Percentiles rank a stretch among this genome's conserved stretches.
Conservation (phyloP, 164 flowering plant species). For the Litsea cubeba region DNA sequence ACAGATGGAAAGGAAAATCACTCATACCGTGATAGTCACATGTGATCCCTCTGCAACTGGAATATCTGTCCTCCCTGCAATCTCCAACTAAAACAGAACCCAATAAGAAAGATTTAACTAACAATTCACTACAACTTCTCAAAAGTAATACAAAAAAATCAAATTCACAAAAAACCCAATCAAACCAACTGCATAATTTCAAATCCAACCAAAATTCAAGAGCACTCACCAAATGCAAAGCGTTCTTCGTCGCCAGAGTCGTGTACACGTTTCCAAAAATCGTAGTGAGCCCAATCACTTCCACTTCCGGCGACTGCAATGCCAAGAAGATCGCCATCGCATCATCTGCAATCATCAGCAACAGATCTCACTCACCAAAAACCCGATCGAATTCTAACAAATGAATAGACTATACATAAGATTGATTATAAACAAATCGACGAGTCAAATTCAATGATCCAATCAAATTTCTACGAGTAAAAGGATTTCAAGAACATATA, state of each 20-base stretch:
- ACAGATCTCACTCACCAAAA: too few relatives aligned
- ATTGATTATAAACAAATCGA: not conserved
- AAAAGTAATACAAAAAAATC: not conserved
- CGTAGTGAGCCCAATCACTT: constrained; percentile 87
- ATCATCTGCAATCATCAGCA: constrained; percentile 54
- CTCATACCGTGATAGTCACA: constrained; percentile 63
- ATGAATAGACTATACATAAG: too few relatives aligned
- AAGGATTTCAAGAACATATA: not conserved
- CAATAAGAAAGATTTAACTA: not conserved
- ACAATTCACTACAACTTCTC: not conserved
- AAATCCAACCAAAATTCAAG: not conserved
- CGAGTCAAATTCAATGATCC: not conserved
- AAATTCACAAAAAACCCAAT: not conserved
- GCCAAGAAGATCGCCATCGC: constrained; percentile 95
- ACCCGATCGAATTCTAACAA: too few relatives aligned
- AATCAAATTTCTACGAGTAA: not conserved
- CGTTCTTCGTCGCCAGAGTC: constrained; percentile 76
- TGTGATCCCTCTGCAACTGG: constrained; percentile 96
- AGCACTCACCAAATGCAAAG: constrained; percentile 69
- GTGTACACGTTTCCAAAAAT: constrained; percentile 90
- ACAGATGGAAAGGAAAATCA: not conserved
- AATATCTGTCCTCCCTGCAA: constrained; percentile 84
- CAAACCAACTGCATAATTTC: not conserved
- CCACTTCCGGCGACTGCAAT: constrained; percentile 68
- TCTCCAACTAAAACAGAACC: constrained; percentile 53